These are phyloP conservation scores for Avicennia marina DNA, from an alignment of 257 asterid genomes.

Conservation along the genomic window DNA sequence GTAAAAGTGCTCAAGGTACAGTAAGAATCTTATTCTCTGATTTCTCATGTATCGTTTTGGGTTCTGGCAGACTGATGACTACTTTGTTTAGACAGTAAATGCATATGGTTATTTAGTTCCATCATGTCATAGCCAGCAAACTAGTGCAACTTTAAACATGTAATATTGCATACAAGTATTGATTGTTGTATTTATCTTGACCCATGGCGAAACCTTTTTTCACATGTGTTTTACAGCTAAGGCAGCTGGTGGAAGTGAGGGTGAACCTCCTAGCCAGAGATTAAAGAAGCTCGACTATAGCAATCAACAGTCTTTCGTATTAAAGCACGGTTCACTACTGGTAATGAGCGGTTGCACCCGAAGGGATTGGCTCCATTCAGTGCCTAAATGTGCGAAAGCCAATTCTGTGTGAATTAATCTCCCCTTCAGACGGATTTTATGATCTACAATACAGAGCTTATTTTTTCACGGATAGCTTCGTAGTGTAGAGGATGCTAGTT, in stretches of 20 bases:
- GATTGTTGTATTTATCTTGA: not conserved
- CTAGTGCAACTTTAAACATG: too few species aligned
- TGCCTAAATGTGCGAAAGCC: slow-evolving; percentile 86
- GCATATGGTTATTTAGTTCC: too few species aligned
- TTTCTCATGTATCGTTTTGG: not conserved
- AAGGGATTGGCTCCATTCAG: slow-evolving; percentile 91
- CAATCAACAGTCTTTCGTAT: slow-evolving; percentile 47
- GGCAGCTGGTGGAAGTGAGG: slow-evolving; percentile 32
- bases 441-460: slow-evolving; percentile 8
- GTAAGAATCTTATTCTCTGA: not conserved
- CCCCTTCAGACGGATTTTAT: slow-evolving; percentile 65
- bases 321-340: slow-evolving; percentile 85
- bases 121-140: too few species aligned
- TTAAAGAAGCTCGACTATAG: slow-evolving; percentile 32
- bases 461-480: too few species aligned
- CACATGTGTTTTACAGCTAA: slow-evolving; percentile 9
- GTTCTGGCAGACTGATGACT: not conserved
- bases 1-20: slow-evolving; percentile 37
- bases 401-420: slow-evolving; percentile 67
- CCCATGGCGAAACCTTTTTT: not conserved
- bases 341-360: slow-evolving; percentile 89
- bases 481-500: too few species aligned
- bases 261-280: slow-evolving; percentile 55
- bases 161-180: not conserved
- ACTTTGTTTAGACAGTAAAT: not conserved